Evolutionary conservation across 495 filamentous ascomycete species (phyloP).

Genomic region (Xylaria cubensis): DNA sequence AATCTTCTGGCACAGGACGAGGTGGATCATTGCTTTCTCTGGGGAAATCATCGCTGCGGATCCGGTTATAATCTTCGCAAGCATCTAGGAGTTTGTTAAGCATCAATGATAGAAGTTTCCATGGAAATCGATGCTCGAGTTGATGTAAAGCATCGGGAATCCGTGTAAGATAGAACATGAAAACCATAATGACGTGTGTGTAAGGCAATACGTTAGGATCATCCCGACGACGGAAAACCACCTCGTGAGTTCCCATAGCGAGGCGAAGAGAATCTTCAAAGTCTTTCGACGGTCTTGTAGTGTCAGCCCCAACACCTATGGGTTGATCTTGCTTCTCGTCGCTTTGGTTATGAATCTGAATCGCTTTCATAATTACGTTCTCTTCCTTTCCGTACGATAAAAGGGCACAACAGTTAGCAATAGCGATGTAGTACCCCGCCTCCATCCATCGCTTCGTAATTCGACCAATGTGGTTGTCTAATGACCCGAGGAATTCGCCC

Average conservation of each 20-base stretch:
- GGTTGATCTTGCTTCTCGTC: constrained; percentile 28
- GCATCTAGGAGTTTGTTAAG: constrained; percentile 67
- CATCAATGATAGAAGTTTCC: constrained; percentile 66
- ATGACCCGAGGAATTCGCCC: constrained; percentile 56
- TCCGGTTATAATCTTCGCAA: constrained; percentile 45
- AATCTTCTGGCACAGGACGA: constrained; percentile 85
- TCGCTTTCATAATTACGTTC: constrained; percentile 43
- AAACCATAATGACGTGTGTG: constrained; percentile 72
- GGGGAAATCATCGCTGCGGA: constrained; percentile 62
- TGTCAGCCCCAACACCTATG: constrained; percentile 9
- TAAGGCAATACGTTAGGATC: constrained; percentile 72
- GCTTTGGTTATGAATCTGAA: constrained; percentile 36
- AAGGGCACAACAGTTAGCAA: constrained; percentile 53
- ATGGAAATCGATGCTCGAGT: constrained; percentile 62
- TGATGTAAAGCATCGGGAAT: constrained; percentile 57
- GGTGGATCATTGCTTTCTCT: constrained; percentile 55
- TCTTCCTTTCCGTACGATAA: constrained; percentile 47
- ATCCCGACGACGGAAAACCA: constrained; percentile 64
- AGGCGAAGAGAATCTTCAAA: constrained; percentile 41
- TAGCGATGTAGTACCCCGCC: constrained; percentile 69
- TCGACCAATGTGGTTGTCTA: constrained; percentile 66
- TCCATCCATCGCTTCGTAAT: constrained; percentile 68
- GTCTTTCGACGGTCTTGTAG: constrained; percentile 27
- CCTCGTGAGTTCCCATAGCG: constrained; percentile 43
- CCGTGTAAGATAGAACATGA: constrained; percentile 66